These are phyloP conservation scores for Chlamydomonas asymmetrica DNA, from an alignment of 139 green algal species.

Conservation along the genomic window DNA sequence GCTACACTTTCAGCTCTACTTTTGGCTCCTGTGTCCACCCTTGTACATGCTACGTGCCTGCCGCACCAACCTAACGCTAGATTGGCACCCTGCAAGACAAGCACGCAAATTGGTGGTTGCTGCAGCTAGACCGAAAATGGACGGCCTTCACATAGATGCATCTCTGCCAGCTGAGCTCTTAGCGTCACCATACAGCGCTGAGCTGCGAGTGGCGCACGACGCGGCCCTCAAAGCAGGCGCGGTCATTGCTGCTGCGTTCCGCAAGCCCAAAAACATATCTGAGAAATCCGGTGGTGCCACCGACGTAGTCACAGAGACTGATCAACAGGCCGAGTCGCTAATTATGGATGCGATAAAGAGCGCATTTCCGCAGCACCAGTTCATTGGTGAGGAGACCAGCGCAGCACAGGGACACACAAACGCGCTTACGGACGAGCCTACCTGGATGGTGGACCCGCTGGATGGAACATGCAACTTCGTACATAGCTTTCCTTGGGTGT, in stretches of 20 bases:
- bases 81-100: no score
- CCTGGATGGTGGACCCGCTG: conserved; percentile 81
- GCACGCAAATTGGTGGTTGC: no score
- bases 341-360: conserved; percentile 50
- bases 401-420: conserved; percentile 46
- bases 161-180: no score
- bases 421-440: conserved; percentile 81
- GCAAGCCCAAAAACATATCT: conserved; percentile 37
- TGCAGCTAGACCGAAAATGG: no score
- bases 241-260: conserved; percentile 26
- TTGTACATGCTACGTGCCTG: no score
- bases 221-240: conserved; percentile 29
- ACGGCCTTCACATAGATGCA: no score
- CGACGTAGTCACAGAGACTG: conserved; percentile 97
- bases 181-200: no score
- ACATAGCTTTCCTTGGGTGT: conserved; percentile 93
- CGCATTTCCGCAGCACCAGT: conserved; percentile 74
- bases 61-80: no score
- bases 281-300: conserved; percentile 61
- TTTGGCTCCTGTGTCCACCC: no score
- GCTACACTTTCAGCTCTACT: no score
- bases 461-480: conserved; percentile 98
- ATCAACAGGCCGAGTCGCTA: conserved; percentile 83
- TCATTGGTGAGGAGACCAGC: conserved; percentile 83
- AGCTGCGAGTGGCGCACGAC: conserved; percentile 27